Base-by-base conservation (phyloP, 1,284 basidiomycete genomes). In the Fereydounia khargensis region DNA sequence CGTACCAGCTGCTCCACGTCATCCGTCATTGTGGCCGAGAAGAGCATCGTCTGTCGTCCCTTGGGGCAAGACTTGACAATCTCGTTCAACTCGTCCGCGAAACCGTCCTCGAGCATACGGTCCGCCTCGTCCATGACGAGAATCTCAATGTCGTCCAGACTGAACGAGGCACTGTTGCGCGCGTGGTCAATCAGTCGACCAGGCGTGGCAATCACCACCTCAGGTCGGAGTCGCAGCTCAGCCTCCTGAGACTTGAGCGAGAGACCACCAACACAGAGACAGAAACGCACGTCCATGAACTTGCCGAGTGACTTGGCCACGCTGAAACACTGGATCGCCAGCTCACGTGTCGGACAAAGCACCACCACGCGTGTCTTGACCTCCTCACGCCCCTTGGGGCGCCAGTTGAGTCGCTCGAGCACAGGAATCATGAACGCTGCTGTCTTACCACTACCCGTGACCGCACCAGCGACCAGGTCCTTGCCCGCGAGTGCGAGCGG, bases 91-190 rank as follows among this genome's bases (percentile, higher is more conserved):
- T 95, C 91, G n/a, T 83, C 84, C 76, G 97, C 94, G 77, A 97
- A 98, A 10, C 95, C 95, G 18, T 97, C 84, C 72, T 95, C 86
- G 48, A 98, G 89, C 94, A 98, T 97, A 36, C 92, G 84, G 77
- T 99, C 94, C 14, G 95, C 95, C 80, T 99, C 94, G 77, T 98
- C 95, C 91, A 98, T 94, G 63, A 98, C 92, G 40, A 98, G 85
- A 73, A 97, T 98, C 78, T 98, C 94, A 54, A 98, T 86, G 2
- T 89, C 86, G 57, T 96, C 92, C 25, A 99, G 83, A 3, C 86
- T 87, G 79, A 98, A 98, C 6, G 88, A 86, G 3, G 87, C 88
- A 2, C 91, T 94, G 77, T 99, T 99, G 65, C 87, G 89, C 34
- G 98, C 84, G 57, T 96, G 89, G 77, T 98, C 95, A 77, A 95